These are phyloP conservation scores for Amanita jacksonii DNA, from an alignment of 768 basidiomycete species.

Conservation along the genomic window DNA sequence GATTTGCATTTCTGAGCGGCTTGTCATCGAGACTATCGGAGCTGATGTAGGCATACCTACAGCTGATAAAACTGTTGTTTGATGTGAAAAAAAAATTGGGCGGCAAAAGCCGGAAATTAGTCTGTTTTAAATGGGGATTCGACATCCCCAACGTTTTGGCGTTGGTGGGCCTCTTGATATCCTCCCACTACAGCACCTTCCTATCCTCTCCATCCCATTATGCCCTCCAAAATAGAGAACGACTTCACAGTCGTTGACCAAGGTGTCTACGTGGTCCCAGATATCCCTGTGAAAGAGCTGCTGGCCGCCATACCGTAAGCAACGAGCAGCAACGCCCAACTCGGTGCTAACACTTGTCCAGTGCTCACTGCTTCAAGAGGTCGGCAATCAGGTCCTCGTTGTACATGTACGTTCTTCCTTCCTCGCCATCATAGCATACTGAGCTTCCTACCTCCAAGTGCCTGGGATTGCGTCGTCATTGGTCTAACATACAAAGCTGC, in stretches of 20 bases:
- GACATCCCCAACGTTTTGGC: slow-evolving; percentile 1
- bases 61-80: too few species aligned
- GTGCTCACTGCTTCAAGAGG: slow-evolving; percentile 88
- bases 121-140: not conserved
- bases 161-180: slow-evolving; percentile 7
- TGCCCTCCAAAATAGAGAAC: slow-evolving; percentile 1
- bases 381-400: slow-evolving; percentile 70
- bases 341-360: slow-evolving; percentile 26
- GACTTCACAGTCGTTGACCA: slow-evolving; percentile 37
- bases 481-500: slow-evolving; percentile 58
- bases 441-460: slow-evolving; percentile 24
- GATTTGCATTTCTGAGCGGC: slow-evolving; percentile 14
- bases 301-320: slow-evolving; percentile 74
- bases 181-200: too few species aligned
- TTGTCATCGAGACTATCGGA: not conserved
- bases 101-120: slow-evolving; percentile 7
- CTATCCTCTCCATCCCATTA: slow-evolving; percentile 2
- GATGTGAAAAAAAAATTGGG: not conserved
- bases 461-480: slow-evolving; percentile 71
- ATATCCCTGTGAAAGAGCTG: slow-evolving; percentile 82
- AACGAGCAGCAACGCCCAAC: too few species aligned
- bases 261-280: slow-evolving; percentile 60
- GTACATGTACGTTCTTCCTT: slow-evolving; percentile 55
- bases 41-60: not conserved
- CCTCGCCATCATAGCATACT: not conserved